Conservation (phyloP, 768 basidiomycete genomes). For the Lepiota venenata region DNA sequence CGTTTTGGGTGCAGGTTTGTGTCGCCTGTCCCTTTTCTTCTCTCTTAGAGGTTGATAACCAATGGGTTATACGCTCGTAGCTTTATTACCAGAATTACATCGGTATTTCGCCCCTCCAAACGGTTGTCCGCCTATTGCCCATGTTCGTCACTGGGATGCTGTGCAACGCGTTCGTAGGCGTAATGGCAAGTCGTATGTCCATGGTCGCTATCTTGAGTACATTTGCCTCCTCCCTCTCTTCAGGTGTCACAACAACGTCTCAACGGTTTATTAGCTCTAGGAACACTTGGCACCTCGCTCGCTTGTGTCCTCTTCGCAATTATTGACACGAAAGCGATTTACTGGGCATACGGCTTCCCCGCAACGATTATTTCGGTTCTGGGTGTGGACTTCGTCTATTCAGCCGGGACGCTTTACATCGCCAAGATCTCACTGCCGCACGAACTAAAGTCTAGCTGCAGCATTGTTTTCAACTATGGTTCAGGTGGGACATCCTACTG, state of each 20-base stretch:
- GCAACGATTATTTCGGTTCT: slow-evolving; percentile 61
- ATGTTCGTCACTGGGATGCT: slow-evolving; percentile 64
- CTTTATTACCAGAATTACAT: slow-evolving; percentile 72
- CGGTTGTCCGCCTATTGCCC: slow-evolving; percentile 66
- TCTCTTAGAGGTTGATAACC: neutral
- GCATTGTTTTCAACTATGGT: slow-evolving; percentile 80
- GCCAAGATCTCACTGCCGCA: slow-evolving; percentile 62
- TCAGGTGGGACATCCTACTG: slow-evolving; percentile 39
- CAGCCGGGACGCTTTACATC: slow-evolving; percentile 71
- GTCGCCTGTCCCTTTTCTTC: slow-evolving; percentile 5
- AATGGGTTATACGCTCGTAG: slow-evolving; percentile 24
- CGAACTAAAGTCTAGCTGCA: slow-evolving; percentile 75
- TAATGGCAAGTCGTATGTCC: slow-evolving; percentile 52
- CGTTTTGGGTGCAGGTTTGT: slow-evolving; percentile 31
- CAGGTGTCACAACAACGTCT: neutral
- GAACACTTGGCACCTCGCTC: slow-evolving; percentile 53
- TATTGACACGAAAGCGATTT: slow-evolving; percentile 51
- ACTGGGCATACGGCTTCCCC: slow-evolving; percentile 79
- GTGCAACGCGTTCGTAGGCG: slow-evolving; percentile 64
- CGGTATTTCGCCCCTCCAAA: slow-evolving; percentile 47
- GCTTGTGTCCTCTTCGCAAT: slow-evolving; percentile 68
- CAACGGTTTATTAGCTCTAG: slow-evolving; percentile 23
- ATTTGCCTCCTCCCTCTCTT: slow-evolving; percentile 14
- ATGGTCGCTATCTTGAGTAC: slow-evolving; percentile 57
- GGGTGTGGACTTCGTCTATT: slow-evolving; percentile 76